Evolutionary conservation across 352 stramenopile species (phyloP).

Genomic region (Blastocystis sp.): DNA sequence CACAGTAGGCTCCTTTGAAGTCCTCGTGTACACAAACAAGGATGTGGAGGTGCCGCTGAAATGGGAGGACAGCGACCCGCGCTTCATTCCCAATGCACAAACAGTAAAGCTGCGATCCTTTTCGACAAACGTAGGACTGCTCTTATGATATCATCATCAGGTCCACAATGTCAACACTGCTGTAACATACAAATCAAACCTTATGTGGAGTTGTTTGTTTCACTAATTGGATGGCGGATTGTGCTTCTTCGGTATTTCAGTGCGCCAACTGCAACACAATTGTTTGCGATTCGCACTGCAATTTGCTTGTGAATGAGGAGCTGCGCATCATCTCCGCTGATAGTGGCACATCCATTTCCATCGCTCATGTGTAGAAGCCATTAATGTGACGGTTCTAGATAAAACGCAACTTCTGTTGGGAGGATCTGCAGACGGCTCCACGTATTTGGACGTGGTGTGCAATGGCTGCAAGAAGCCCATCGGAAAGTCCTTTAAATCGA

Average conservation of each 20-base stretch:
- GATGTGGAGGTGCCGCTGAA: constrained; percentile 87
- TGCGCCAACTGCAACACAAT: constrained; percentile 29
- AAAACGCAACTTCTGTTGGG: constrained; percentile 18
- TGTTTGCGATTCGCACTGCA: constrained; percentile 32
- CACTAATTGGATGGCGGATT: neutral
- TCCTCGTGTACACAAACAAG: constrained; percentile 96
- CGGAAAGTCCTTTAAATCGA: constrained; percentile 61
- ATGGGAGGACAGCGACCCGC: constrained; percentile 96
- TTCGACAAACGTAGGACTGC: constrained; percentile 84
- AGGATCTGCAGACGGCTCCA: constrained; percentile 2
- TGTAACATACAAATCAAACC: constrained; percentile 87
- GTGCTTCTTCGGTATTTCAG: constrained; percentile 13
- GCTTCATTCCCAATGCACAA: constrained; percentile 92
- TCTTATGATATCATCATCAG: constrained; percentile 72
- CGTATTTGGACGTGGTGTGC: constrained; percentile 52
- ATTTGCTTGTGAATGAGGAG: constrained; percentile 26
- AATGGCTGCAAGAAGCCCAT: constrained; percentile 6
- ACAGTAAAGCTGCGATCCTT: constrained; percentile 96
- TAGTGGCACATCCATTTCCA: neutral
- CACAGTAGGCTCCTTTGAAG: constrained; percentile 84
- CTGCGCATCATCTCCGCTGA: constrained; percentile 20
- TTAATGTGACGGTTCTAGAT: neutral
- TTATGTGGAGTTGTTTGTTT: constrained; percentile 61
- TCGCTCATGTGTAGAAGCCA: constrained; percentile 6
- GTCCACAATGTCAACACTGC: constrained; percentile 96